Evolutionary conservation across 2,329 filamentous ascomycete genomes (phyloP), one percentile per base, ranked within the genome.

Genomic region (Anisogramma anomala): DNA sequence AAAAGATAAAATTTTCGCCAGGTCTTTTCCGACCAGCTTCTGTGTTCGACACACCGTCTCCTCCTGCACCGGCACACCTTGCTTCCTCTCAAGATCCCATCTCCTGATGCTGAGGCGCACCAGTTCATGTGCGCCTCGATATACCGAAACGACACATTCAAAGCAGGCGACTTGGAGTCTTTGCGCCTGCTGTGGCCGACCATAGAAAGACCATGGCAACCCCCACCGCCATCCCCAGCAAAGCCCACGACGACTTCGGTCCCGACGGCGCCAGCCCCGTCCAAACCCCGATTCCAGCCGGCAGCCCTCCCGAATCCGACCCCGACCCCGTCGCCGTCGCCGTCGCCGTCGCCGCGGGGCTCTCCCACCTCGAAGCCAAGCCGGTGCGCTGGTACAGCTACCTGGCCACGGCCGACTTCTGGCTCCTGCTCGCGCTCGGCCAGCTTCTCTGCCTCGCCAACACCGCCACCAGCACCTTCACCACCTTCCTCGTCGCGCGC

Each of bases 391-490:
- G 77, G 77, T 81, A 74, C 63, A 71, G 81, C 32, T 96, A 91
- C 64, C 68, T 96, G 48, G 72, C 71, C 52, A 94, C 88, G 9
- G 71, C 71, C 55, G 84, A 95, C 58, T 96, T 98, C 59, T 96
- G 86, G 76, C 66, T 85, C 51, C 78, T 94, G 32, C 68, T 96
- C 52, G 46, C 77, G 36, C 65, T 96, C 46, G 87, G 87, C 45
- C 88, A 95, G 70, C 61, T 87, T 39, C 77, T 94, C 33, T 79
- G 88, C 4, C 76, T 98, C 45, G 88, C 86, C 66, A 91, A 94
- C 63, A 95, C 88, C 1, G 79, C 77, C 22, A 95, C 88, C 37
- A 94, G 93, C 68, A 96, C 91, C 35, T 85, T 96, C 57, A 84
- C 82, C 27, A 76, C 73, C 19, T 75, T 95, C 41, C 77, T 98